phyloP scores from a whole-genome alignment of 208 protist species.

The Naegleria gruberi region DNA sequence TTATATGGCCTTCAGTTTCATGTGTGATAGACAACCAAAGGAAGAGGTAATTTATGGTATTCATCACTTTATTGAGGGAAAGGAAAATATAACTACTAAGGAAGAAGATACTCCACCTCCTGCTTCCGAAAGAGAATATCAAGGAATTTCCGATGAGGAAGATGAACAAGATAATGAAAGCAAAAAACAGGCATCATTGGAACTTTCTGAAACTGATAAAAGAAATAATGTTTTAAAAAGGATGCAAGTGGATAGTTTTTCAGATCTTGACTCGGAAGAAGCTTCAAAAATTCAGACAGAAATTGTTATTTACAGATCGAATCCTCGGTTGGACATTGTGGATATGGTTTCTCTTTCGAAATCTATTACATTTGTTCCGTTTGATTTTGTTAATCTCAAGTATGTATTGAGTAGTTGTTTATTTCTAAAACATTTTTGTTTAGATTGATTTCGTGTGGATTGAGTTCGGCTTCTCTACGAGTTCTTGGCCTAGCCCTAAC shows the following conservation, averaged over 20 bases:
- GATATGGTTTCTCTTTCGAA: neutral
- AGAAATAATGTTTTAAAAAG: neutral
- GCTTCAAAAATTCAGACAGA: neutral
- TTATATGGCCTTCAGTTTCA: neutral
- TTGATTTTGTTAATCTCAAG: neutral
- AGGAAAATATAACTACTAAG: neutral
- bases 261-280: neutral
- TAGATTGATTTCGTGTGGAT: neutral
- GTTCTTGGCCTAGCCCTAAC: neutral
- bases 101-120: neutral
- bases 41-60: neutral
- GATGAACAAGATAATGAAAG: neutral
- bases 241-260: neutral
- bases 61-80: constrained; percentile 3
- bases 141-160: neutral
- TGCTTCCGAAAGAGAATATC: neutral
- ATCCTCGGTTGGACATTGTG: neutral
- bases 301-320: neutral
- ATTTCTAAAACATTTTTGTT: neutral
- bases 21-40: neutral
- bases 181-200: neutral
- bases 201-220: neutral
- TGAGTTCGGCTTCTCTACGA: neutral
- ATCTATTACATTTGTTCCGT: neutral
- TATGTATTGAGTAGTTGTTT: neutral